Percentiles rank a stretch among this genome's conserved stretches.
These are phyloP conservation scores for Heteromeles arbutifolia DNA, from an alignment of 306 rosid genomes.

Conservation along the genomic window DNA sequence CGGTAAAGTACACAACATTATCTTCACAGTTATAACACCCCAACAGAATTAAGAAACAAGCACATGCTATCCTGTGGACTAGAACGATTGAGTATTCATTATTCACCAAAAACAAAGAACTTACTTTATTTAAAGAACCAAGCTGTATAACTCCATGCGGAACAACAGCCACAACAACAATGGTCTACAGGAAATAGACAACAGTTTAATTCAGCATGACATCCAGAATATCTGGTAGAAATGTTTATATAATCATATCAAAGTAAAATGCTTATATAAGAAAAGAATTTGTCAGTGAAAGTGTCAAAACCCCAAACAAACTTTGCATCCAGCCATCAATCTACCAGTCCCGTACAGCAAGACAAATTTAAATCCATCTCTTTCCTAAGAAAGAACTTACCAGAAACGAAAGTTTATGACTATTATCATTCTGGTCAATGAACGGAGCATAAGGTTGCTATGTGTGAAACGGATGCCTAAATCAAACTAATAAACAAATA, in stretches of 20 bases:
- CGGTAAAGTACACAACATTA: background rate
- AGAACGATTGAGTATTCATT: background rate
- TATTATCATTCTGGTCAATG: background rate
- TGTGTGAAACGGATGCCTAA: background rate
- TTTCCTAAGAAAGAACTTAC: background rate
- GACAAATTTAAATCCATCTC: background rate
- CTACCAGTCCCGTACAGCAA: background rate
- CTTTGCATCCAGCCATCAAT: background rate
- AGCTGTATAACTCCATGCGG: conserved; percentile 95
- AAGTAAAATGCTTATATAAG: background rate
- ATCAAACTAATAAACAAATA: background rate
- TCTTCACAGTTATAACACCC: background rate
- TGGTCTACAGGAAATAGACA: conserved; percentile 49
- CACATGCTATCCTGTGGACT: background rate
- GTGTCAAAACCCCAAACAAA: background rate
- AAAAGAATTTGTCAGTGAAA: background rate
- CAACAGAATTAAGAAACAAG: background rate
- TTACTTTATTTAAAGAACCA: conserved; percentile 76
- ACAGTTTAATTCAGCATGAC: conserved; percentile 6
- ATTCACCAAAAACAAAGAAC: conserved; percentile 17
- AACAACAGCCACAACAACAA: conserved; percentile 64
- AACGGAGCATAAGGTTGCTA: background rate
- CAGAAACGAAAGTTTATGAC: background rate
- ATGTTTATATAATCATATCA: background rate
- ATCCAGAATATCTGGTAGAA: background rate